Evolutionary conservation across 2,329 filamentous ascomycete genomes (phyloP), one percentile per base, ranked within the genome.

Genomic region (Graphiopsis chlorocephala): DNA sequence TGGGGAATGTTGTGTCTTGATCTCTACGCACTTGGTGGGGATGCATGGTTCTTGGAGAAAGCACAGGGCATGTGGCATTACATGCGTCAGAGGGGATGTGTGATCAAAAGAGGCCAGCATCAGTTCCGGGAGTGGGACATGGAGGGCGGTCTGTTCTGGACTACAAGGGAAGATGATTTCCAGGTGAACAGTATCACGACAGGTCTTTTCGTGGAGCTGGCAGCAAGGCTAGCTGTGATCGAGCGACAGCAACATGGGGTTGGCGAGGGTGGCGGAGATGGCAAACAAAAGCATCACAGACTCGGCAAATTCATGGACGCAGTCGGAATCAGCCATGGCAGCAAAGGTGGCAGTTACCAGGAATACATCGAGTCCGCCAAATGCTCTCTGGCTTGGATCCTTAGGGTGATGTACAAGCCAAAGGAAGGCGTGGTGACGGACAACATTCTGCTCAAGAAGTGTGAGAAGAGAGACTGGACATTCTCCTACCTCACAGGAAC

Each of bases 401-500:
- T 73, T 28, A 64, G 71, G 25, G 72, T 71, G 52, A 63, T 71
- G 33, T 73, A 73, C 64, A 68, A 67, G 14, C 58, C 64, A 11
- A 55, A 68, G 6, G 71, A 73, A 15, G 69, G 60, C 20, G 57
- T 74, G 6, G 71, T 74, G 5, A 67, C 71, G 11, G 72, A 74
- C 58, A 70, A 69, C 38, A 68, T 74, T 55, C 50, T 65, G 35
- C 67, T 71, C 20, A 68, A 69, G 53, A 66, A 67, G n/a, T 58
- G 67, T 29, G 65, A 71, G 45, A 64, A 66, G 17, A 65, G 67
- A 23, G 68, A 72, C 42, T 72, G 71, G 72, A 71, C 70, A 2
- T 74, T 74, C 52, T 72, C 69, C 1, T 73, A 74, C 55, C 69
- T 66, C 23, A 73, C 72, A 14, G 72, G 68, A 7, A 70, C 72